Conservation (phyloP, 176 grass and related monocot species). For the Echinochloa phyllopogon region DNA sequence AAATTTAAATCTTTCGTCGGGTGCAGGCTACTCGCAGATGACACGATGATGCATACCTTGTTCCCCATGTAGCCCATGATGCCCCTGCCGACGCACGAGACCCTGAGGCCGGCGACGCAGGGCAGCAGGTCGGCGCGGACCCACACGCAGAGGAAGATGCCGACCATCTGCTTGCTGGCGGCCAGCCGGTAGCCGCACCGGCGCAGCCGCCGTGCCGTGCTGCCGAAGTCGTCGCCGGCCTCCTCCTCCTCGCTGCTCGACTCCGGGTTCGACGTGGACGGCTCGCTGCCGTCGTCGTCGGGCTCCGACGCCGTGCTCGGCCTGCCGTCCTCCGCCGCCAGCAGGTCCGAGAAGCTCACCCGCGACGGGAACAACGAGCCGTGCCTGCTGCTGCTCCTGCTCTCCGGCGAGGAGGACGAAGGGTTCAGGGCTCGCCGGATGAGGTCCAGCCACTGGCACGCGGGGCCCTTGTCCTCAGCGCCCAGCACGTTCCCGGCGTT, state of each 20-base stretch:
- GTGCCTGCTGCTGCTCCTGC: neutral
- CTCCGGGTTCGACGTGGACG: neutral
- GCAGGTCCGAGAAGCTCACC: conserved; percentile 58
- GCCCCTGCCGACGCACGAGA: conserved; percentile 74
- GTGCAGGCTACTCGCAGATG: too few species aligned
- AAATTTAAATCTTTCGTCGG: too few species aligned
- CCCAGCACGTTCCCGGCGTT: conserved; percentile 85
- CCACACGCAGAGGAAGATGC: conserved; percentile 94
- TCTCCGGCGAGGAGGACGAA: neutral
- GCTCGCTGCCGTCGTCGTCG: neutral
- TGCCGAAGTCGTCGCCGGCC: neutral
- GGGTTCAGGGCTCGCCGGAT: conserved; percentile 58
- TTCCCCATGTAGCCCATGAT: conserved; percentile 99
- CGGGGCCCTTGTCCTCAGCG: conserved; percentile 65
- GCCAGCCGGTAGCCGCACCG: conserved; percentile 44
- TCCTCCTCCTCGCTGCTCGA: conserved; percentile 70
- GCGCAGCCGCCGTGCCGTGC: neutral
- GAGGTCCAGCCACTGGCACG: conserved; percentile 69
- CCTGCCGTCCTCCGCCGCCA: conserved; percentile 26
- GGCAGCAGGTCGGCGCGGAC: conserved; percentile 53
- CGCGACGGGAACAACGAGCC: neutral
- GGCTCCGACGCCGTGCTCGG: conserved; percentile 11
- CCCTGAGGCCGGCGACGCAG: conserved; percentile 50
- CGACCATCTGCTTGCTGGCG: conserved; percentile 91
- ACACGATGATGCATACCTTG: conserved; percentile 47